Evolutionary conservation across 106 monocot genomes (phyloP).

Genomic region (Agapanthus africanus): DNA sequence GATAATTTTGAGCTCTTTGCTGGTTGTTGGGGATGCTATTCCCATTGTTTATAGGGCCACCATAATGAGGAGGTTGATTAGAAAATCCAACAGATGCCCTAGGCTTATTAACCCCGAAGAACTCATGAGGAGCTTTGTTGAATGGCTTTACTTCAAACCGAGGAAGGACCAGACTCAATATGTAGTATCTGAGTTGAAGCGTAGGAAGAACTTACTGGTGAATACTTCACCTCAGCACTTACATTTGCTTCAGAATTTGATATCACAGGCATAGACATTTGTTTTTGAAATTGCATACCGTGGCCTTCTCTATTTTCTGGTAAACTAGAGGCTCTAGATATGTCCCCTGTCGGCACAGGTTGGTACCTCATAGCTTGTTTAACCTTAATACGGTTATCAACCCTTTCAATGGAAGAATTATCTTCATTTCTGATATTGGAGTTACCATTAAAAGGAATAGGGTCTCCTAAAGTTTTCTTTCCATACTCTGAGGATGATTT

Average conservation of each 20-base stretch:
- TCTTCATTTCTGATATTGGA: background rate
- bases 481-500: constrained; percentile 3
- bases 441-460: background rate
- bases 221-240: constrained; percentile 6
- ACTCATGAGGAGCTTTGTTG: constrained; percentile 14
- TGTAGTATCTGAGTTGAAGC: constrained; percentile 5
- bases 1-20: constrained; percentile 6
- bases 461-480: constrained; percentile 8
- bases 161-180: background rate
- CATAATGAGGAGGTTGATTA: background rate
- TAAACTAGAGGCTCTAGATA: constrained; percentile 14
- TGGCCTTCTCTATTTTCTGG: constrained; percentile 12
- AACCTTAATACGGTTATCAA: constrained; percentile 21
- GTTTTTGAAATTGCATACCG: background rate
- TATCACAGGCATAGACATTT: constrained; percentile 1
- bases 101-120: constrained; percentile 12
- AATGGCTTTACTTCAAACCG: constrained; percentile 14
- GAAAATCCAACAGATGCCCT: background rate
- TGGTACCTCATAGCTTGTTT: constrained; percentile 10
- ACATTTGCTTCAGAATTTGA: background rate
- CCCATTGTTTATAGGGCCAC: background rate
- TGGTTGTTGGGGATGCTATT: background rate
- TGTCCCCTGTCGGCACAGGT: constrained; percentile 9
- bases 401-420: constrained; percentile 20
- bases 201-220: background rate